These are phyloP conservation scores for Aurantiochytrium sp. DNA, from an alignment of 108 stramenopile species.

Conservation along the genomic window DNA sequence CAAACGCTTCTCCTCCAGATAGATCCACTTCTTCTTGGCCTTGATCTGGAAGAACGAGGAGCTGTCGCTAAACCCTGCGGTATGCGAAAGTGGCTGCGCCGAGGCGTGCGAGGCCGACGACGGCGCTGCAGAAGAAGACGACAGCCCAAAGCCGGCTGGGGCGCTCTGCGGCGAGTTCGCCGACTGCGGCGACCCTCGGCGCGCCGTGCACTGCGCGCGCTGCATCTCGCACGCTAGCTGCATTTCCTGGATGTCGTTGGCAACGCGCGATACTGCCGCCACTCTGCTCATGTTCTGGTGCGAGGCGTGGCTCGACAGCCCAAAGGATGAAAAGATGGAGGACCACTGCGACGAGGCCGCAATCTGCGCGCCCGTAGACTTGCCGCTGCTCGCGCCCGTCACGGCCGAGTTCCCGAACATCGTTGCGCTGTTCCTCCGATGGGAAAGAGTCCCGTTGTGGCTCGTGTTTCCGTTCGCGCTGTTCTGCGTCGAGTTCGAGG, in stretches of 20 bases:
- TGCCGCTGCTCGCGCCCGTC: conserved; percentile 2
- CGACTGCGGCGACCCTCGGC: background rate
- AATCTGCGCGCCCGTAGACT: background rate
- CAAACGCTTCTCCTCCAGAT: conserved; percentile 20
- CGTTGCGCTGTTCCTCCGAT: background rate
- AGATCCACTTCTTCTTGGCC: conserved; percentile 29
- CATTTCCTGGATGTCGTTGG: conserved; percentile 5
- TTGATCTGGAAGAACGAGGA: background rate
- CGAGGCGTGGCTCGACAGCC: background rate
- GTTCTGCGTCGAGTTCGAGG: background rate
- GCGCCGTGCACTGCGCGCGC: background rate
- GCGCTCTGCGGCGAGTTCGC: background rate
- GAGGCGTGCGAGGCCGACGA: too few species aligned
- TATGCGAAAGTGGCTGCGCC: too few species aligned
- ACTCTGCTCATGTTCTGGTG: background rate
- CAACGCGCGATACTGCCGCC: background rate
- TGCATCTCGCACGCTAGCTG: background rate
- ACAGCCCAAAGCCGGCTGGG: too few species aligned
- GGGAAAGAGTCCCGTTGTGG: background rate
- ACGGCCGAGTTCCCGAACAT: background rate
- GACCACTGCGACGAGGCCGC: background rate
- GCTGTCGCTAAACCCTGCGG: background rate
- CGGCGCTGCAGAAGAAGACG: too few species aligned
- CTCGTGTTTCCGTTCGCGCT: background rate
- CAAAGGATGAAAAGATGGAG: conserved; percentile 20